phyloP scores from a whole-genome alignment of 371 early-diverging fungal genomes.

The Basidiobolus meristosporus region DNA sequence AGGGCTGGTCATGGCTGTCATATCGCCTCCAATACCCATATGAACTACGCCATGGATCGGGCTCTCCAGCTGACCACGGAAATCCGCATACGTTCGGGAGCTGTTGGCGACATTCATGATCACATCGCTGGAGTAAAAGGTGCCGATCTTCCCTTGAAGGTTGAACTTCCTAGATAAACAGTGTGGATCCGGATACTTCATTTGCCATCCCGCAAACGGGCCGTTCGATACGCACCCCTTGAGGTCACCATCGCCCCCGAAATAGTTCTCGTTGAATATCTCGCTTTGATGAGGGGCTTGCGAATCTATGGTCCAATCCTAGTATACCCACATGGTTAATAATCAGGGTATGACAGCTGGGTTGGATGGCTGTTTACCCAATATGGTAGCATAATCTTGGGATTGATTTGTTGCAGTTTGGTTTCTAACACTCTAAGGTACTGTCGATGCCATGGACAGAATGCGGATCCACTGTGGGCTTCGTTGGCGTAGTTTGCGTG shows the following conservation, averaged over 20 bases:
- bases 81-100: not conserved
- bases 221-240: not conserved
- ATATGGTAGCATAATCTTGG: constrained; percentile 1
- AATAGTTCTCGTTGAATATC: not conserved
- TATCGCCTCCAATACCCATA: not conserved
- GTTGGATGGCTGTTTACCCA: not conserved
- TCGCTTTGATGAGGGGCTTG: not conserved
- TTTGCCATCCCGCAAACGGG: not conserved
- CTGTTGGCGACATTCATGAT: not conserved
- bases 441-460: constrained; percentile 1
- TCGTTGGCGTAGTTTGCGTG: not conserved
- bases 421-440: not conserved
- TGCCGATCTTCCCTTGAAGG: not conserved
- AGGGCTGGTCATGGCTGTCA: not conserved
- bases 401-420: not conserved
- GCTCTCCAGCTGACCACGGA: not conserved
- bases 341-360: not conserved
- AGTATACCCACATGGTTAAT: not conserved
- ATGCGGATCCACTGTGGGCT: not conserved
- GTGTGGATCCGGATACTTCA: not conserved
- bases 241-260: constrained; percentile 1
- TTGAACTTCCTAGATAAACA: not conserved
- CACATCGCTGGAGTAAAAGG: not conserved
- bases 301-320: not conserved
- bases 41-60: not conserved